Evolutionary conservation across 257 asterid species (phyloP).

Genomic region (Rubia yunnanensis): DNA sequence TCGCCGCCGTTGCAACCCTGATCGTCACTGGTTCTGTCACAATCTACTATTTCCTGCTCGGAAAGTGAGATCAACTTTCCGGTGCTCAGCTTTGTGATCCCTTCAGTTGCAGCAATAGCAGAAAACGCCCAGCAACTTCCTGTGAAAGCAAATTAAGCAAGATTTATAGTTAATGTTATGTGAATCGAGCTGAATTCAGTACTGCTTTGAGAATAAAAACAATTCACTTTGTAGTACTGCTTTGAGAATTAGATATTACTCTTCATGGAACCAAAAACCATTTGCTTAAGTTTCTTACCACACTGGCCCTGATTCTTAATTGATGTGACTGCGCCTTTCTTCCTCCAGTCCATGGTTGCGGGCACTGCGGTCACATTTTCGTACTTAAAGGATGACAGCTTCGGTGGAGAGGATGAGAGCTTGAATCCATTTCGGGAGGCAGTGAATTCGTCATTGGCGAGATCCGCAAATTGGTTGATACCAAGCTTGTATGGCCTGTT

Average conservation of each 20-base stretch:
- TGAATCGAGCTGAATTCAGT: neutral
- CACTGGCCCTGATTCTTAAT: slow-evolving; percentile 24
- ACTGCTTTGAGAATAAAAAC: too few relatives aligned
- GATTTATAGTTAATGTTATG: neutral
- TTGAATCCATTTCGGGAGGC: slow-evolving; percentile 17
- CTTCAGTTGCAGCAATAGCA: slow-evolving; percentile 24
- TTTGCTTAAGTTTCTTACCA: slow-evolving; percentile 8
- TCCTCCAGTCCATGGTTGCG: slow-evolving; percentile 19
- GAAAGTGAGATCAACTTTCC: slow-evolving; percentile 20
- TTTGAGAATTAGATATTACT: too few relatives aligned
- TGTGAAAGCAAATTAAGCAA: neutral
- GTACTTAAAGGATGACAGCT: slow-evolving; percentile 10
- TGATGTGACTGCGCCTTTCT: slow-evolving; percentile 19
- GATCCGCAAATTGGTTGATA: slow-evolving; percentile 18
- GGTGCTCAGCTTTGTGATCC: slow-evolving; percentile 17
- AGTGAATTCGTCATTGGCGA: slow-evolving; percentile 16
- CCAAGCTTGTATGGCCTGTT: slow-evolving; percentile 13
- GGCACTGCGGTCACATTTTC: slow-evolving; percentile 16
- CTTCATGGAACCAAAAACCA: too few relatives aligned
- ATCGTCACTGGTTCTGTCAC: slow-evolving; percentile 21
- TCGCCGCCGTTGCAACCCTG: slow-evolving; percentile 19
- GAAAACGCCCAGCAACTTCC: slow-evolving; percentile 27
- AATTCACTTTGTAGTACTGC: neutral
- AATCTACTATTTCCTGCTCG: slow-evolving; percentile 23
- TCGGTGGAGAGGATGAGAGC: neutral